Evolutionary conservation across 202 grass and related monocot species (phyloP), one percentile per base, ranked within the genome.

Genomic region (Musa balbisiana): DNA sequence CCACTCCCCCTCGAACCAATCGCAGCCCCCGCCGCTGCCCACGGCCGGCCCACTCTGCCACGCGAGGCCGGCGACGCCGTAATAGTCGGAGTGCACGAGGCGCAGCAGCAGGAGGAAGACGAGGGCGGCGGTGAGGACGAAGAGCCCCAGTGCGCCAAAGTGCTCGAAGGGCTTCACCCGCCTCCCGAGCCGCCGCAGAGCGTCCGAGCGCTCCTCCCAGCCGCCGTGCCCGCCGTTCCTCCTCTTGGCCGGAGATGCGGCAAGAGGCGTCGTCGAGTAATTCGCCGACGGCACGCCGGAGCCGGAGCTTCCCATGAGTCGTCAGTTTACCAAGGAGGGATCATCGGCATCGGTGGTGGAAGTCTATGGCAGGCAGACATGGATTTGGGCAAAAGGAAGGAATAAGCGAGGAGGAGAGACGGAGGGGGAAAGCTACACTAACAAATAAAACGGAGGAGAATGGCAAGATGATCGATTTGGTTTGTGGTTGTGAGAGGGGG

Each of bases 1-100:
- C 90, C 90, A 89, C 60, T 85, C 73, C 22, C 90, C 87, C 17
- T 87, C 90, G 5, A 76, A 76, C 71, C 83, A 49, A 53, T 52
- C 59, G 53, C 89, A 83, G 23, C 51, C 29, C 49, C 24, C 3
- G 29, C 10, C 22, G 6, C 1, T 52, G 11, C 0, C 49, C 55
- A 0, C 56, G 14, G 49, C 27, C 52, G 21, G 1, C 50, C 0
- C 3, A 5, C 25, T 3, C 52, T 5, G 51, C 77, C 66, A 53
- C 64, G 17, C 19, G 2, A 49, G 55, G 20, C 33, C 43, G 8
- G 51, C 33, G 59, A 51, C 14, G 21, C 14, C 12, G 75, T 49
- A 77, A 49, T 24, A 53, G 8, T 55, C 21, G 20, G 49, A 66
- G 49, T 16, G 22, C 29, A 52, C 33, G 49, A 77, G 5, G 13